Percentiles rank a stretch among this genome's conserved stretches.
These are phyloP conservation scores for Penicillium glabrum DNA, from an alignment of 2,329 filamentous ascomycete species.

Conservation along the genomic window DNA sequence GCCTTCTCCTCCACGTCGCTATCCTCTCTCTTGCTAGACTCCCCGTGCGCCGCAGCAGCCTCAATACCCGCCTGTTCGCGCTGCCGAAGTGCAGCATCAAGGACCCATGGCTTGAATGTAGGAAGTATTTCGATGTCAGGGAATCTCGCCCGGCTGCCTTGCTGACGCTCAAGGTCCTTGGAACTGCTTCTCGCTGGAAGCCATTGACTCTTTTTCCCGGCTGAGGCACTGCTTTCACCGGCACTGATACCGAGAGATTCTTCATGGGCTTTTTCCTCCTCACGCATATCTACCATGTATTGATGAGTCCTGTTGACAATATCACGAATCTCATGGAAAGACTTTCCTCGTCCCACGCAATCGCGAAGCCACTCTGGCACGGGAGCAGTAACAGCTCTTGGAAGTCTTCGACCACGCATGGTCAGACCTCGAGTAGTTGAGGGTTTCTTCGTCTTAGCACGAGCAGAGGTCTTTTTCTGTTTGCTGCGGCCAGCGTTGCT, in stretches of 20 bases:
- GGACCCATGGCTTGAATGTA: constrained; percentile 24
- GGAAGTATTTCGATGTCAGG: constrained; percentile 44
- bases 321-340: constrained; percentile 30
- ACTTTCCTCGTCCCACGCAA: constrained; percentile 23
- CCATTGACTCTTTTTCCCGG: background rate
- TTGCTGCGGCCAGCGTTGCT: background rate
- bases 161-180: background rate
- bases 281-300: constrained; percentile 18
- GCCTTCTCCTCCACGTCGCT: background rate
- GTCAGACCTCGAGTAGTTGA: background rate
- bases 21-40: background rate
- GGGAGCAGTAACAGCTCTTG: constrained; percentile 28
- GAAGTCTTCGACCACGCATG: constrained; percentile 21
- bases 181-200: background rate
- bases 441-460: background rate
- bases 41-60: background rate
- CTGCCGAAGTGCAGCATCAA: constrained; percentile 3
- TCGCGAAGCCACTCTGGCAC: constrained; percentile 35
- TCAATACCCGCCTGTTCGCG: background rate
- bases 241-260: background rate
- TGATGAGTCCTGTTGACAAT: constrained; percentile 26
- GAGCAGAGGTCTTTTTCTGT: background rate
- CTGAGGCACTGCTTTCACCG: background rate
- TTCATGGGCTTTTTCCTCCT: background rate
- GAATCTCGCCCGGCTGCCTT: constrained; percentile 24